phyloP scores from a whole-genome alignment of 306 rosid genomes.

The Pterocarpus macrocarpus region DNA sequence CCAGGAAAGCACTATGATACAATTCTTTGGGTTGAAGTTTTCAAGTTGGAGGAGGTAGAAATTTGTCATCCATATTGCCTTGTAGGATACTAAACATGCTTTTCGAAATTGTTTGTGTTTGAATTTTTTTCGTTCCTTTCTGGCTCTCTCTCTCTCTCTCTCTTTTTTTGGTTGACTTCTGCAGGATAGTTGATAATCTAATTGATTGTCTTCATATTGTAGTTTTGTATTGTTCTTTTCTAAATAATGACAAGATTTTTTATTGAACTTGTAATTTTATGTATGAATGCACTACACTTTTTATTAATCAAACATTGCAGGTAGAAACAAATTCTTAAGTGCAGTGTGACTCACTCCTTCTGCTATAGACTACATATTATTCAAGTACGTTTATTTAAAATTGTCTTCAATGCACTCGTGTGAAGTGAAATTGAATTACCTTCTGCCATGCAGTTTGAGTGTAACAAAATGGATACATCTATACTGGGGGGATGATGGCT shows the following conservation, averaged over 20 bases:
- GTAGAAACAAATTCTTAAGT: constrained; percentile 6
- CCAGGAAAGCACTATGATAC: constrained; percentile 75
- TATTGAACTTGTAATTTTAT: no score
- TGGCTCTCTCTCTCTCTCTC: background rate
- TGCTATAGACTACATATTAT: background rate
- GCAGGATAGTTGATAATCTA: background rate
- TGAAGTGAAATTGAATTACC: constrained; percentile 31
- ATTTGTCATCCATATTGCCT: background rate
- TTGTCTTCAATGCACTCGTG: constrained; percentile 22
- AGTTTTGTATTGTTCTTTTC: background rate
- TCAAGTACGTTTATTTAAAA: constrained; percentile 20
- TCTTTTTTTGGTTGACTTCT: background rate
- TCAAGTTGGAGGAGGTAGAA: constrained; percentile 2
- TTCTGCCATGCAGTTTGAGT: constrained; percentile 81
- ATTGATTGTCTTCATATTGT: background rate
- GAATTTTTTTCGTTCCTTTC: background rate
- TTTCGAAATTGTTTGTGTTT: background rate
- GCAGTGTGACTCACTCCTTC: constrained; percentile 9
- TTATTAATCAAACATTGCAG: no score
- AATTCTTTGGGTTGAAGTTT: constrained; percentile 66
- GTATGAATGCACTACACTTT: no score
- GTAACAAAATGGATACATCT: constrained; percentile 97
- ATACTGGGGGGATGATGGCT: constrained; percentile 96
- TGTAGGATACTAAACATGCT: background rate
- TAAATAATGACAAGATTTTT: no score